These are phyloP conservation scores for Apophysomyces ossiformis DNA, from an alignment of 371 early-diverging fungal genomes.

Conservation along the genomic window DNA sequence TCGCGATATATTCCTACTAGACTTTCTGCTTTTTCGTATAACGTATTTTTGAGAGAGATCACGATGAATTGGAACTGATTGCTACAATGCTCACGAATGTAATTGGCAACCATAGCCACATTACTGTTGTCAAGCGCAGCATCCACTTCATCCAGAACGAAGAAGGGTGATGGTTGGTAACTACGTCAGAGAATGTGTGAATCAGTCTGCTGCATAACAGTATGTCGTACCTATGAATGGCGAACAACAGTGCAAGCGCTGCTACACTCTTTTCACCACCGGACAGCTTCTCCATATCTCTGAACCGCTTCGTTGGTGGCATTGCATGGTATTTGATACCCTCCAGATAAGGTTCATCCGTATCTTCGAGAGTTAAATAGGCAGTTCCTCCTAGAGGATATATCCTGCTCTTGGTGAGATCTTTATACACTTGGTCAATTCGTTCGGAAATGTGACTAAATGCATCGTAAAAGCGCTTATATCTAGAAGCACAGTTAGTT, in stretches of 20 bases:
- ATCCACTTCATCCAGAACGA: slow-evolving; percentile 99
- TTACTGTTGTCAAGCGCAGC: slow-evolving; percentile 99
- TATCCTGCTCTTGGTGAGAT: slow-evolving; percentile 80
- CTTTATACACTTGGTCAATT: slow-evolving; percentile 96
- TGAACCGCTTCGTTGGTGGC: slow-evolving; percentile 99
- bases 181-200: slow-evolving; percentile 29
- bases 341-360: slow-evolving; percentile 94
- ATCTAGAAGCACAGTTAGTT: slow-evolving; percentile 44
- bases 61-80: slow-evolving; percentile 95
- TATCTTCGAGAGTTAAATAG: slow-evolving; percentile 92
- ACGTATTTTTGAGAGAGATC: slow-evolving; percentile 94
- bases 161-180: slow-evolving; percentile 97
- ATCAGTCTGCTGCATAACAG: neutral
- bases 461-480: slow-evolving; percentile 83
- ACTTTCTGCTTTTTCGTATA: slow-evolving; percentile 95
- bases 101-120: slow-evolving; percentile 90
- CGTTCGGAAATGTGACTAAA: slow-evolving; percentile 88
- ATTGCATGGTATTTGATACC: slow-evolving; percentile 98
- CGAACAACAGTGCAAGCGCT: slow-evolving; percentile 96
- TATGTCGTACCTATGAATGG: slow-evolving; percentile 82
- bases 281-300: slow-evolving; percentile 98
- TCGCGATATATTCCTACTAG: slow-evolving; percentile 98
- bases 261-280: slow-evolving; percentile 99
- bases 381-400: slow-evolving; percentile 96
- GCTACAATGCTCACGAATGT: slow-evolving; percentile 73